Evolutionary conservation across 306 rosid genomes (phyloP).

Genomic region (Neltuma alba): DNA sequence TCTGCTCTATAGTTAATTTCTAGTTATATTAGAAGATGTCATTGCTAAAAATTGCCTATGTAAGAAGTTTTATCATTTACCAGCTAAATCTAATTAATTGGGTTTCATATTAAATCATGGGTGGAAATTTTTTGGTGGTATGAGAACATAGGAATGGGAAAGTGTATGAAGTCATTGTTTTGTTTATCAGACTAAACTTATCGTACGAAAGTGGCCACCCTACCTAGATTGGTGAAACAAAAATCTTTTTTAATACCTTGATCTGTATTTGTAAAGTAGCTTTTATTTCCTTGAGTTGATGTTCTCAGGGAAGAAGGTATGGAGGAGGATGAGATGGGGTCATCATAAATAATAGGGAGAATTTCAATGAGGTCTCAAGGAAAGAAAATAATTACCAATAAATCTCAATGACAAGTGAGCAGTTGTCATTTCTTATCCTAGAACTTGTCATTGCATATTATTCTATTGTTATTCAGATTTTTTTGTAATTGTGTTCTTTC

Average conservation of each 20-base stretch:
- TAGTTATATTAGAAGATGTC: neutral
- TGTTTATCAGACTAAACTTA: constrained; percentile 4
- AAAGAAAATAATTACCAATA: too few species aligned
- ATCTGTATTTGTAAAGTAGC: neutral
- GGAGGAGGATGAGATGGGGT: neutral
- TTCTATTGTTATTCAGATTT: too few species aligned
- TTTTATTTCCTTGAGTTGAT: constrained; percentile 13
- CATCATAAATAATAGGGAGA: neutral
- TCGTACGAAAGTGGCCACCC: neutral
- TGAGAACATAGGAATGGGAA: neutral
- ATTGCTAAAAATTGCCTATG: neutral
- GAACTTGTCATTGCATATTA: too few species aligned
- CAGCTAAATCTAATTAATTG: neutral
- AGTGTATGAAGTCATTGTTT: neutral
- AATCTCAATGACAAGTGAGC: too few species aligned
- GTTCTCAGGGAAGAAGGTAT: constrained; percentile 3
- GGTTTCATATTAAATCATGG: constrained; percentile 16
- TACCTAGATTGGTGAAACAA: neutral
- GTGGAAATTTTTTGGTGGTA: constrained; percentile 13
- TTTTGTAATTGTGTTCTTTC: too few species aligned
- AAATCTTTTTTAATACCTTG: neutral
- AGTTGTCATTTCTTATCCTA: too few species aligned
- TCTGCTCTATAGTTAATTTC: neutral
- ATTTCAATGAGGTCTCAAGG: too few species aligned
- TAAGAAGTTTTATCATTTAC: neutral